Percentiles rank a stretch among this genome's conserved stretches.
Evolutionary conservation across 441 rosid genomes (phyloP).

Genomic region (Mallotus japonicus): DNA sequence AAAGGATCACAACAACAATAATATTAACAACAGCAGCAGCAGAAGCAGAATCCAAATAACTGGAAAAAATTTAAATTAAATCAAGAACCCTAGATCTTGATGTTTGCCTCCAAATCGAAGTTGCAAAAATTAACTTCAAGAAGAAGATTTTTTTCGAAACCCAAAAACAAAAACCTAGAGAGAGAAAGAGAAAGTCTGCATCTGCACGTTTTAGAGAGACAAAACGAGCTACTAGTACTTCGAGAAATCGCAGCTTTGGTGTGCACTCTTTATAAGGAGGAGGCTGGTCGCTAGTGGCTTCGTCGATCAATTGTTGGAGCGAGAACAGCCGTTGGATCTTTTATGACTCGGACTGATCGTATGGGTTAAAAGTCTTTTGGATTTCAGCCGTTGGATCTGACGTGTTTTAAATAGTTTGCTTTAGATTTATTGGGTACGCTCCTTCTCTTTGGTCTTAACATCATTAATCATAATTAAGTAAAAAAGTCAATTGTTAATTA

Average conservation of each 20-base stretch:
- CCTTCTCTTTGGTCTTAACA: background rate
- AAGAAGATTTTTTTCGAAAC: background rate
- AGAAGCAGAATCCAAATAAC: background rate
- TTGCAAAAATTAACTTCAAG: constrained; percentile 4
- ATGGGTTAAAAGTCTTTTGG: background rate
- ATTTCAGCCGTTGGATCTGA: constrained; percentile 5
- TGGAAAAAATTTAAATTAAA: background rate
- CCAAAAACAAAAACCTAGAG: background rate
- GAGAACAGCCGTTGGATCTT: background rate
- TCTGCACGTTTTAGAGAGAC: background rate
- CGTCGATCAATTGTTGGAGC: background rate
- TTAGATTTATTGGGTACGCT: background rate
- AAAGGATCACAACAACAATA: too few relatives aligned
- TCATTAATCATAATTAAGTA: background rate
- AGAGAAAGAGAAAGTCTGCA: background rate
- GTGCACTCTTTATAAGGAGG: background rate
- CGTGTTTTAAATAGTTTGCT: background rate
- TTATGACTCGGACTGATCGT: background rate
- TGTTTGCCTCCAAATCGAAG: constrained; percentile 1
- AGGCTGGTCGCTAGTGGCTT: background rate
- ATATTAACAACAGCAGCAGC: background rate
- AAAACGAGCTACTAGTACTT: background rate
- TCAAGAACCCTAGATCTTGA: constrained; percentile 18
- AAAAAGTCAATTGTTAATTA: too few relatives aligned
- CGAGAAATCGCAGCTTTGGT: background rate